Conservation (phyloP, 805 yeast species). For the Yarrowia osloensis region DNA sequence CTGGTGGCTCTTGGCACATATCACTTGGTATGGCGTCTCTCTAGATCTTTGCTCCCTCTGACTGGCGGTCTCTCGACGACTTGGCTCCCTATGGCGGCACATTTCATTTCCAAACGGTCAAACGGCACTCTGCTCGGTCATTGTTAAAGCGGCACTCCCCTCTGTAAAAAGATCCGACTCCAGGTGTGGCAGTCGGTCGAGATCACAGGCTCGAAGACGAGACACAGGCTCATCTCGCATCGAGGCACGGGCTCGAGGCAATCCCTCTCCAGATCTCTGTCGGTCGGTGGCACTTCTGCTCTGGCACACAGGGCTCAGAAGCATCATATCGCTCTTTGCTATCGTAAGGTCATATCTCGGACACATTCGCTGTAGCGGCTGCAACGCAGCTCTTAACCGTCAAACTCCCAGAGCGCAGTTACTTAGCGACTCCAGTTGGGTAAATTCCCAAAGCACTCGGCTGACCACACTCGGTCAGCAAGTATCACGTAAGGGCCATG, state of each 20-base stretch:
- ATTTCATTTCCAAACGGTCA: neutral
- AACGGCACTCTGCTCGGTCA: constrained; percentile 15
- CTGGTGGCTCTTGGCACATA: constrained; percentile 4
- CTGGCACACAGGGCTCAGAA: constrained; percentile 10
- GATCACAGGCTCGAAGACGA: constrained; percentile 7
- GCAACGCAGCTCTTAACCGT: constrained; percentile 15
- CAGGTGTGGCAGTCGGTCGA: neutral
- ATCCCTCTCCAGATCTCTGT: neutral
- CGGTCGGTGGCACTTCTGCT: constrained; percentile 15
- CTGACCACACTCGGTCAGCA: constrained; percentile 5
- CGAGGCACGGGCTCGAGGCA: constrained; percentile 16
- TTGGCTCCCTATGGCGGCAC: constrained; percentile 20
- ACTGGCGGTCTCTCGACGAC: constrained; percentile 25
- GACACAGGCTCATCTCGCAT: neutral
- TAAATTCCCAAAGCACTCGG: constrained; percentile 1
- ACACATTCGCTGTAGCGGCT: constrained; percentile 14
- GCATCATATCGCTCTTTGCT: constrained; percentile 7
- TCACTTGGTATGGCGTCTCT: neutral
- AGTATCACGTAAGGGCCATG: neutral
- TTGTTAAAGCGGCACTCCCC: constrained; percentile 2
- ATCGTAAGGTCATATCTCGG: neutral
- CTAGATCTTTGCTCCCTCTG: neutral
- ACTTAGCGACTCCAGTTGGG: constrained; percentile 22
- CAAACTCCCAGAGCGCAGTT: constrained; percentile 8
- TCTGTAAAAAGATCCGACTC: constrained; percentile 1